Base-by-base conservation (phyloP, 1,284 basidiomycete species). In the Puccinia coronata region DNA sequence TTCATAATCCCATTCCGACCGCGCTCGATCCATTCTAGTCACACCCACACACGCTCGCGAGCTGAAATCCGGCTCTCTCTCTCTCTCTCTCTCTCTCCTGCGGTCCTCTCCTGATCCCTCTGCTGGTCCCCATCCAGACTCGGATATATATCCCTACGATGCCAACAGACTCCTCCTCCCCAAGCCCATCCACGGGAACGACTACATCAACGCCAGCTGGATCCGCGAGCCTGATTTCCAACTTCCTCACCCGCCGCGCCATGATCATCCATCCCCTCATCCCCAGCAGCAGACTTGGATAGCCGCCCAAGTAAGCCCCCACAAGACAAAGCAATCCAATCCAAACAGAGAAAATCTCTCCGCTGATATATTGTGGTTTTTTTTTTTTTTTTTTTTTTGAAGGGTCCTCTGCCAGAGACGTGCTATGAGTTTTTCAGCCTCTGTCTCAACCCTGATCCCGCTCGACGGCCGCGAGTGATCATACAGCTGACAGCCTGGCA, bases 121-220 rank as follows among this genome's bases (percentile, higher is more conserved):
- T n/a, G n/a, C n/a, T n/a, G n/a, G n/a, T n/a, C n/a, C n/a, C n/a
- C 43, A 59, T 65, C 28, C 47, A 78, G 75, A 78, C 63, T 34
- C 28, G 49, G 90, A 92, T 83, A 89, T 94, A 74, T 87, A 89
- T 72, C 92, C 93, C 0, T 95, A 93, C 85, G 92, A 95, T 86
- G 89, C 91, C 75, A 94, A 92, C 0, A 89, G 92, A 12, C 90
- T 93, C 34, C 84, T 89, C 16, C 88, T 91, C 16, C 34, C 74
- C 61, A 65, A 51, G 73, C 82, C 55, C 86, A 82, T 63, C 82
- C 83, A 82, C 71, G 84, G 85, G 12, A 89, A 87, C 16, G 87
- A 89, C 77, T 95, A 95, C 85, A 85, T 95, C 41, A 94, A 95
- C 84, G 93, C 92, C n/a, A 92, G 89, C 84, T 94, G 92, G 91